phyloP scores from a whole-genome alignment of 768 basidiomycete species.

The Xerocomellus chrysenteron region DNA sequence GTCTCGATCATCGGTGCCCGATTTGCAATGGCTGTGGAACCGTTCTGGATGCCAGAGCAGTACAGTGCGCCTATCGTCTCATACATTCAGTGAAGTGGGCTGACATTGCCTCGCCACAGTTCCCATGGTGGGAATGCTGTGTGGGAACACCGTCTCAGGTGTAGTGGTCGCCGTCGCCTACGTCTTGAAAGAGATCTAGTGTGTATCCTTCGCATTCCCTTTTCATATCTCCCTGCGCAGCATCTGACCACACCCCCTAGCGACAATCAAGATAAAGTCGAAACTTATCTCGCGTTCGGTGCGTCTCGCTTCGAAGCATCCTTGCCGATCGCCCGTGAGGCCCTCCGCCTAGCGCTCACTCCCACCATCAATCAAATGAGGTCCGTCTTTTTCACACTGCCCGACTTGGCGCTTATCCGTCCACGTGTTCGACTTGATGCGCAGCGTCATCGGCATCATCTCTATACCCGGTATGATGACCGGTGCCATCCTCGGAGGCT shows the following conservation, averaged over 20 bases:
- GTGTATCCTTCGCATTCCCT: constrained; percentile 22
- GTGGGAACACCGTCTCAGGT: constrained; percentile 74
- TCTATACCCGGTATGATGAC: constrained; percentile 92
- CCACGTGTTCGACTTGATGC: not conserved
- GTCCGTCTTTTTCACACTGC: constrained; percentile 31
- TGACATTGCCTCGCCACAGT: constrained; percentile 42
- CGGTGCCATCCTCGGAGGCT: constrained; percentile 84
- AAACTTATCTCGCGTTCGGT: constrained; percentile 83
- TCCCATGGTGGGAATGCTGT: constrained; percentile 84
- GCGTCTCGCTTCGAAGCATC: constrained; percentile 84
- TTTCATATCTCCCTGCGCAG: not conserved
- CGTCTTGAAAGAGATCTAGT: constrained; percentile 78
- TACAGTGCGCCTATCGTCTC: constrained; percentile 51
- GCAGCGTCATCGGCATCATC: constrained; percentile 71
- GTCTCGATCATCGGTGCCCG: constrained; percentile 73
- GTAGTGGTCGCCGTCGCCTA: constrained; percentile 69
- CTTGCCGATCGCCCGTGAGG: constrained; percentile 73
- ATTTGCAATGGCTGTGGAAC: constrained; percentile 72
- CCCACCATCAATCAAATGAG: constrained; percentile 89
- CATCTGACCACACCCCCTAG: constrained; percentile 33
- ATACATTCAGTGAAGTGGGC: not conserved
- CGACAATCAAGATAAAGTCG: constrained; percentile 83
- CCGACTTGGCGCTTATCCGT: not conserved
- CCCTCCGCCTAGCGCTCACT: constrained; percentile 74
- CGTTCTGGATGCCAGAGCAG: constrained; percentile 84